A percentile compares a stretch with the other conserved stretches of the same genome.
These are phyloP conservation scores for Hansenula sp. DNA, from an alignment of 1,139 yeast genomes.

Conservation along the genomic window DNA sequence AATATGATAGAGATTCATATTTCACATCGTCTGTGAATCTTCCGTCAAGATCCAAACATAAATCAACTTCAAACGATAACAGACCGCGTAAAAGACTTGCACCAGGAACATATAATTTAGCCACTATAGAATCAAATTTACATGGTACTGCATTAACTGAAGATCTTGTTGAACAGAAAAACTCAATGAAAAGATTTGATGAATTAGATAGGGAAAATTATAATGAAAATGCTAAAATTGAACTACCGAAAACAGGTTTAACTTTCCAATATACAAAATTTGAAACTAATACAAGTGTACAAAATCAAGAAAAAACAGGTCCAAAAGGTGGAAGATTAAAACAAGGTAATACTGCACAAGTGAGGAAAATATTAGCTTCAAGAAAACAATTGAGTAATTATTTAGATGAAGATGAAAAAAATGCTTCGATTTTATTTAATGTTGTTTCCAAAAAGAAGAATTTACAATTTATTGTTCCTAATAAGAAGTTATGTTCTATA, in stretches of 20 bases:
- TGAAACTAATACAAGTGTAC: slow-evolving; percentile 12
- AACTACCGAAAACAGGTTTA: slow-evolving; percentile 31
- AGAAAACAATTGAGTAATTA: slow-evolving; percentile 35
- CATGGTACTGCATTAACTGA: slow-evolving; percentile 23
- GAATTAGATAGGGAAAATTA: slow-evolving; percentile 38
- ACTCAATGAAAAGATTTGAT: slow-evolving; percentile 31
- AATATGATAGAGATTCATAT: slow-evolving; percentile 17
- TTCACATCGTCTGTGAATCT: slow-evolving; percentile 21
- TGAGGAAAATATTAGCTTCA: slow-evolving; percentile 32
- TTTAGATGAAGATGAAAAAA: slow-evolving; percentile 31
- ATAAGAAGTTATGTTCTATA: slow-evolving; percentile 36
- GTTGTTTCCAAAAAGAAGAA: slow-evolving; percentile 17
- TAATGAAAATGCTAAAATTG: slow-evolving; percentile 30
- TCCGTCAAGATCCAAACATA: slow-evolving; percentile 13
- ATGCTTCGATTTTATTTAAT: slow-evolving; percentile 19
- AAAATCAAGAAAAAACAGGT: slow-evolving; percentile 5
- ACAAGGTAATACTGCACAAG: slow-evolving; percentile 21
- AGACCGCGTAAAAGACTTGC: slow-evolving; percentile 20
- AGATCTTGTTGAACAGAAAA: slow-evolving; percentile 26
- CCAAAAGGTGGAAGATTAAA: slow-evolving; percentile 17
- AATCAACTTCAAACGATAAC: slow-evolving; percentile 7
- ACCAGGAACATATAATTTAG: slow-evolving; percentile 23
- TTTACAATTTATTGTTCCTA: slow-evolving; percentile 22
- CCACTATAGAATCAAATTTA: slow-evolving; percentile 18
- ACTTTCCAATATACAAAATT: slow-evolving; percentile 18